A percentile compares a stretch with the other conserved stretches of the same genome.
Conservation (phyloP, 2,329 filamentous ascomycete species). For the Cladophialophora chaetospira region DNA sequence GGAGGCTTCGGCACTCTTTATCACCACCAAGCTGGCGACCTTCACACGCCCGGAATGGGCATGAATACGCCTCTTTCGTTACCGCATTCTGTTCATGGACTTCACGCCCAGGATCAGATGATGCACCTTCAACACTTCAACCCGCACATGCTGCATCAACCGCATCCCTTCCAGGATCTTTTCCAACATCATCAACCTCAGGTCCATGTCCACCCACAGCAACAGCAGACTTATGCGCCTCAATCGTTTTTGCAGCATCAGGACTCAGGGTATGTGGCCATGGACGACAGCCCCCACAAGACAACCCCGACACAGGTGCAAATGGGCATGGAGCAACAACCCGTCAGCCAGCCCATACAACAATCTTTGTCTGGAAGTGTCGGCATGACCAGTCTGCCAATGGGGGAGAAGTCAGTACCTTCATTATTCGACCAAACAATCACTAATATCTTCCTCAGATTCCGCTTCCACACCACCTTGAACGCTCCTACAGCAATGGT, state of each 20-base stretch:
- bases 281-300: slow-evolving; percentile 68
- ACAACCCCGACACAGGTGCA: slow-evolving; percentile 31
- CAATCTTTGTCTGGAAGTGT: slow-evolving; percentile 35
- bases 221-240: slow-evolving; percentile 42
- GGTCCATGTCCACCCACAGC: slow-evolving; percentile 49
- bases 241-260: slow-evolving; percentile 71
- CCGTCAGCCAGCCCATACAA: slow-evolving; percentile 38
- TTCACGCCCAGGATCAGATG: slow-evolving; percentile 62
- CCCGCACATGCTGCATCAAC: slow-evolving; percentile 44
- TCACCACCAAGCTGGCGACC: slow-evolving; percentile 79
- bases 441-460: slow-evolving; percentile 52
- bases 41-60: slow-evolving; percentile 78
- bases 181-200: slow-evolving; percentile 28
- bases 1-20: slow-evolving; percentile 78
- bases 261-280: slow-evolving; percentile 75
- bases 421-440: background rate
- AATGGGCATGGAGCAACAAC: slow-evolving; percentile 16
- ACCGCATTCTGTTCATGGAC: slow-evolving; percentile 63
- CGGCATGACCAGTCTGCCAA: slow-evolving; percentile 34
- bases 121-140: slow-evolving; percentile 72
- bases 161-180: slow-evolving; percentile 27
- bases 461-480: slow-evolving; percentile 85
- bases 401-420: slow-evolving; percentile 56
- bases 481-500: slow-evolving; percentile 97
- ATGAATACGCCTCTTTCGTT: slow-evolving; percentile 80